Base-by-base conservation (phyloP, 495 filamentous ascomycete species). In the Cairneyella variabilis region DNA sequence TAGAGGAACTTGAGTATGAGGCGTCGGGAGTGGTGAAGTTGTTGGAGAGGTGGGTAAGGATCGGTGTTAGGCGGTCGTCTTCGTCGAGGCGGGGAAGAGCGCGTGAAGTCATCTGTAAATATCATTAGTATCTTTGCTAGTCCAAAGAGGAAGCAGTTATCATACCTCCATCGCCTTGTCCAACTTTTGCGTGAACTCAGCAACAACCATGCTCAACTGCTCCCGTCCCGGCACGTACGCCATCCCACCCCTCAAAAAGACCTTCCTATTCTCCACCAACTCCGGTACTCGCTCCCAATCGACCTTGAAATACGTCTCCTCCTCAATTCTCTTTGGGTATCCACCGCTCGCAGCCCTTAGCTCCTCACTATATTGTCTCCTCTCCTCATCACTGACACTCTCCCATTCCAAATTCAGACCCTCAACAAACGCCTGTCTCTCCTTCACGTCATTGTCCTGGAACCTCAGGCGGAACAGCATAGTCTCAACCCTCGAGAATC, bases 231-330 rank as follows among this genome's bases (percentile, higher is more conserved):
- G 93, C 16, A 99, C 93, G 66, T 91, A 99, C 1, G 95, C 95
- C 64, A 89, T 90, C 0, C 95, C 95, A 22, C 66, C 81, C 56
- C 76, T 86, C 49, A 99, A 42, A 42, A 91, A 84, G 2, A 95
- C 89, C 26, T 77, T 74, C 27, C 95, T 78, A 39, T 72, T 60
- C 69, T 96, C 91, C 3, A 99, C 83, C 36, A 99, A 71, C 59
- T 97, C 95, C 0, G 91, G 88, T 12, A 97, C 95, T 7, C 81
- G 80, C 67, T 89, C 86, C 89, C 92, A 99, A 63, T 95, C 90
- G 3, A 97, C 88, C 67, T 96, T 97, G 71, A 88, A 96, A 84
- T 90, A 99, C 5, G 73, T 78, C 60, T 90, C 88, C 26, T 92
- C 84, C 34, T 76, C 68, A 20, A 77, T 67, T 45, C 73, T 70